Evolutionary conservation across 352 stramenopile species (phyloP).

Genomic region (Globisporangium splendens): DNA sequence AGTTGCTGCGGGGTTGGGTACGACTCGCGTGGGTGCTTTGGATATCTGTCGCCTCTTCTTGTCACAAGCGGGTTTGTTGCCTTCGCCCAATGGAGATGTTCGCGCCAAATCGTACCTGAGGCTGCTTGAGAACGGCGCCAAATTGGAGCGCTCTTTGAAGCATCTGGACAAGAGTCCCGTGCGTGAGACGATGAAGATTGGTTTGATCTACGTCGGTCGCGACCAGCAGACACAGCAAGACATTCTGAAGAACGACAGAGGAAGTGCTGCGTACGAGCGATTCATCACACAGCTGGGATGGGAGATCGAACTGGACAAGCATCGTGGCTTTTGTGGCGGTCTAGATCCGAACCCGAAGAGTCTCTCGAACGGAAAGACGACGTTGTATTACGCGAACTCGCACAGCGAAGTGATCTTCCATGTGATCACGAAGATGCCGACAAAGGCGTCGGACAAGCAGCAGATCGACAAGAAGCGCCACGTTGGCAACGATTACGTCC

Average conservation of each 20-base stretch:
- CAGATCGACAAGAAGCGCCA: constrained; percentile 90
- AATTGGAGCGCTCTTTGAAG: constrained; percentile 75
- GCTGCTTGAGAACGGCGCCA: constrained; percentile 67
- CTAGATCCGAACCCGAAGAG: constrained; percentile 79
- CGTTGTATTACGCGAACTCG: constrained; percentile 78
- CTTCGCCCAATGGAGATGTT: constrained; percentile 54
- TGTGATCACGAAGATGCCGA: constrained; percentile 87
- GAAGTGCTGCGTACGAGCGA: constrained; percentile 56
- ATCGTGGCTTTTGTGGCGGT: constrained; percentile 73
- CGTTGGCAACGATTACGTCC: constrained; percentile 86
- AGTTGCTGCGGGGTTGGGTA: constrained; percentile 22
- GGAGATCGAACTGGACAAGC: constrained; percentile 62
- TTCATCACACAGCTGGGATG: constrained; percentile 79
- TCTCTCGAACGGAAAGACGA: constrained; percentile 68
- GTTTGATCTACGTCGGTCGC: constrained; percentile 80
- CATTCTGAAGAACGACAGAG: constrained; percentile 74
- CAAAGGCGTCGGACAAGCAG: constrained; percentile 68
- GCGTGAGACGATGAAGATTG: constrained; percentile 89
- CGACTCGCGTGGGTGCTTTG: constrained; percentile 55
- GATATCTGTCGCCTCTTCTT: constrained; percentile 85
- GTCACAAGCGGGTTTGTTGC: constrained; percentile 64
- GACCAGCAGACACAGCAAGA: constrained; percentile 76
- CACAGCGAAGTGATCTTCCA: constrained; percentile 88
- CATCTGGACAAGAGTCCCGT: constrained; percentile 84
- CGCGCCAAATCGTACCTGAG: constrained; percentile 55